phyloP scores from a whole-genome alignment of 1,284 basidiomycete genomes.

The Ustilago loliicola region DNA sequence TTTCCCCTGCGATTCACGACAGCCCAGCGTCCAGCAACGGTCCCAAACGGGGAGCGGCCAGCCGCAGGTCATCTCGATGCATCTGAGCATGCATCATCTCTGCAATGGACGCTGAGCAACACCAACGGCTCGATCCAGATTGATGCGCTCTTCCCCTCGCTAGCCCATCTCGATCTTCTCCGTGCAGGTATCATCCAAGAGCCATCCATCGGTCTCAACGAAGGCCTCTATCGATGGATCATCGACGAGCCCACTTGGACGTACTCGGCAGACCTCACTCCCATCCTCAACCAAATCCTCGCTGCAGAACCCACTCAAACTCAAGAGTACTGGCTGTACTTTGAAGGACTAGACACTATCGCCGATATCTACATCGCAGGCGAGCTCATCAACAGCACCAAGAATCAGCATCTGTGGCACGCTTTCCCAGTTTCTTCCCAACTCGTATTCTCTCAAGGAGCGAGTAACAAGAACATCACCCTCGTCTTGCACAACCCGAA shows the following conservation, averaged over 20 bases:
- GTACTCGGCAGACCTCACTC: slow-evolving; percentile 75
- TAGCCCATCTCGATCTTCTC: slow-evolving; percentile 75
- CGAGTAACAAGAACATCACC: slow-evolving; percentile 33
- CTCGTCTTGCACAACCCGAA: slow-evolving; percentile 38
- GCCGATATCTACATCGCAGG: slow-evolving; percentile 76
- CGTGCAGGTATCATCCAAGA: slow-evolving; percentile 76
- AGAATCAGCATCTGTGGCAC: slow-evolving; percentile 77
- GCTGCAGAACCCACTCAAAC: slow-evolving; percentile 22
- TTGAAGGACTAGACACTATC: slow-evolving; percentile 77
- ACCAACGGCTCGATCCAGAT: slow-evolving; percentile 75
- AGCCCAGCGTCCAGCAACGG: background rate
- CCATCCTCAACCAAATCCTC: slow-evolving; percentile 69
- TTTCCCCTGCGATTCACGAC: slow-evolving; percentile 27
- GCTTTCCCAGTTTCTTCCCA: slow-evolving; percentile 72
- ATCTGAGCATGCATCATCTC: background rate
- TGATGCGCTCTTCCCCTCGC: slow-evolving; percentile 75
- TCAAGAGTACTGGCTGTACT: slow-evolving; percentile 74
- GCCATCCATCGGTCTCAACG: slow-evolving; percentile 75
- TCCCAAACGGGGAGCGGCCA: too few relatives aligned
- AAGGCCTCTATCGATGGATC: slow-evolving; percentile 77
- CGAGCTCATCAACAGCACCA: slow-evolving; percentile 75
- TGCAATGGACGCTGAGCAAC: slow-evolving; percentile 75
- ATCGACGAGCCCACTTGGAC: slow-evolving; percentile 76
- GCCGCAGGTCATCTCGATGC: slow-evolving; percentile 6
- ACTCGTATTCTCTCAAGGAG: background rate